Percentiles rank a stretch among this genome's conserved stretches.
phyloP scores from a whole-genome alignment of 305 asterid genomes.

The Fraxinus nigra region DNA sequence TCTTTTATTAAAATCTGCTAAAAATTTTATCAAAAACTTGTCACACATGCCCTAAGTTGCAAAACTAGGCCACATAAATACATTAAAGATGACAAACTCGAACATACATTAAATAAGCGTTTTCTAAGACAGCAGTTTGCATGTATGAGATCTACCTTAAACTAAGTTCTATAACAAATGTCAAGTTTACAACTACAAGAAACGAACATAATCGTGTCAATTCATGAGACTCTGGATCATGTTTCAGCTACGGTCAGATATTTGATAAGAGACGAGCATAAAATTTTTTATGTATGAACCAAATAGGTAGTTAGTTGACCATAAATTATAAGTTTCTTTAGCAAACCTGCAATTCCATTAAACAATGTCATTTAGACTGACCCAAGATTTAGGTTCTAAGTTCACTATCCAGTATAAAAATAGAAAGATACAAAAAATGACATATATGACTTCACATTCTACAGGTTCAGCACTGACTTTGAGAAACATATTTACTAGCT shows the following conservation, averaged over 20 bases:
- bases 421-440: neutral
- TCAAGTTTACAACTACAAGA: neutral
- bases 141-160: neutral
- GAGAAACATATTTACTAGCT: neutral
- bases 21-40: neutral
- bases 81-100: neutral
- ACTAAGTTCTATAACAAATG: neutral
- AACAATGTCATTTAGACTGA: neutral
- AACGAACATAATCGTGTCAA: neutral
- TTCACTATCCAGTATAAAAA: neutral
- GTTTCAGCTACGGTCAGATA: neutral
- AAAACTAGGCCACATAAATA: neutral
- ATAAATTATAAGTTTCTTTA: neutral
- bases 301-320: neutral
- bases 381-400: neutral
- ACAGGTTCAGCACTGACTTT: neutral
- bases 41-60: neutral
- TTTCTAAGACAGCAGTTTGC: neutral
- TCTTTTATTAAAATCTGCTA: neutral
- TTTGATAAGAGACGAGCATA: neutral
- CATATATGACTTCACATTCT: neutral
- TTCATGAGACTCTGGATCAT: neutral
- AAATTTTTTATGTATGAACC: neutral
- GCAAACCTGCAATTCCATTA: slow-evolving; percentile 11
- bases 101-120: neutral